Percentiles rank a stretch among this genome's conserved stretches.
These are phyloP conservation scores for Plectosphaerella sp. DNA, from an alignment of 2,329 filamentous ascomycete species.

Conservation along the genomic window DNA sequence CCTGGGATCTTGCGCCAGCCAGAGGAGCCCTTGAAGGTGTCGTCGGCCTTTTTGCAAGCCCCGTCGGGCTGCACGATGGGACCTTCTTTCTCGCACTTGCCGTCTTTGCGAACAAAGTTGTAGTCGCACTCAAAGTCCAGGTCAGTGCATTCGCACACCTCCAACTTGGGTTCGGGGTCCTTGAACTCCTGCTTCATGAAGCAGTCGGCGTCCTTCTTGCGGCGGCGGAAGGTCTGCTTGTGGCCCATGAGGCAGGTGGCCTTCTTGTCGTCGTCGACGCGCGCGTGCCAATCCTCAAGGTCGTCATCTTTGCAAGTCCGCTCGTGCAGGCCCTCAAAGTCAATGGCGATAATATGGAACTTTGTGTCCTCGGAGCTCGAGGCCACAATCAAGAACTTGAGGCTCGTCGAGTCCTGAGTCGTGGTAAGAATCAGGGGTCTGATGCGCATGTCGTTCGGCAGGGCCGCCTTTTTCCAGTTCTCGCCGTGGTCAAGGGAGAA, in stretches of 20 bases:
- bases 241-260: slow-evolving; percentile 94
- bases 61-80: slow-evolving; percentile 64
- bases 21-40: slow-evolving; percentile 78
- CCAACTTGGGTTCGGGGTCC: slow-evolving; percentile 64
- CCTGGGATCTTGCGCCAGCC: slow-evolving; percentile 91
- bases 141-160: slow-evolving; percentile 76
- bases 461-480: slow-evolving; percentile 68
- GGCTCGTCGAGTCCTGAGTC: slow-evolving; percentile 84
- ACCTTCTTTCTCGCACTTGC: slow-evolving; percentile 55
- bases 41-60: slow-evolving; percentile 65
- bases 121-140: slow-evolving; percentile 95
- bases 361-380: slow-evolving; percentile 44
- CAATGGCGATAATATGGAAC: slow-evolving; percentile 68
- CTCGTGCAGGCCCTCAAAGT: slow-evolving; percentile 80
- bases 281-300: slow-evolving; percentile 85
- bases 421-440: slow-evolving; percentile 75
- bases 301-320: slow-evolving; percentile 72
- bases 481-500: slow-evolving; percentile 92
- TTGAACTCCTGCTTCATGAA: slow-evolving; percentile 85
- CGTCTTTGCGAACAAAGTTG: slow-evolving; percentile 66
- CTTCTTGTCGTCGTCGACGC: slow-evolving; percentile 73
- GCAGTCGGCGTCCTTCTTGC: slow-evolving; percentile 85
- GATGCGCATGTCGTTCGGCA: slow-evolving; percentile 65
- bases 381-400: slow-evolving; percentile 82
- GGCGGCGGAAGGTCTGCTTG: slow-evolving; percentile 78